phyloP scores from a whole-genome alignment of 257 asterid genomes.

The Oldenlandia corymbosa region DNA sequence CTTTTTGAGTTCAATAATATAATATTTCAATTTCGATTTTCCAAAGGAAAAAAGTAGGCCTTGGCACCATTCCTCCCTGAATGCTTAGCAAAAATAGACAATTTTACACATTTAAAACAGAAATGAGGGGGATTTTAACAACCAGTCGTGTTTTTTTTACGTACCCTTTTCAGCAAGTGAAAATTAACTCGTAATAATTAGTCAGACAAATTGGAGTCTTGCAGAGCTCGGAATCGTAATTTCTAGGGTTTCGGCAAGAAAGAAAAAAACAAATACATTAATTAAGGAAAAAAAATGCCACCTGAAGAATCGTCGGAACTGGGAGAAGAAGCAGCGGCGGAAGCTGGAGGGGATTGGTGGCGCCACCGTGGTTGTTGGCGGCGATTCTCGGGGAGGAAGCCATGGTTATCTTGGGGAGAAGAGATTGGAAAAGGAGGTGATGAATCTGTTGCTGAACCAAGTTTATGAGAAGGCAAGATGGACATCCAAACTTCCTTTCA shows the following conservation, averaged over 20 bases:
- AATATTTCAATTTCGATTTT: background rate
- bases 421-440: slow-evolving; percentile 22
- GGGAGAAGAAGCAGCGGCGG: slow-evolving; percentile 21
- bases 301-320: slow-evolving; percentile 23
- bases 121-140: too few relatives aligned
- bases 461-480: slow-evolving; percentile 67
- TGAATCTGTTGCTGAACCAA: slow-evolving; percentile 45
- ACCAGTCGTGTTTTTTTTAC: too few relatives aligned
- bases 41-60: background rate
- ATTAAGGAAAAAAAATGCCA: slow-evolving; percentile 12
- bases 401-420: slow-evolving; percentile 36
- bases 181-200: too few relatives aligned
- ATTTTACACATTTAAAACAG: too few relatives aligned
- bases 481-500: slow-evolving; percentile 56
- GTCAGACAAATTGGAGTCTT: background rate
- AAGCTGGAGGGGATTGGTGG: slow-evolving; percentile 25
- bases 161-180: too few relatives aligned
- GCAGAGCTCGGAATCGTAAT: background rate
- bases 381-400: slow-evolving; percentile 19
- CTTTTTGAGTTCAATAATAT: background rate
- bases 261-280: background rate
- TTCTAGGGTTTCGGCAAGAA: background rate
- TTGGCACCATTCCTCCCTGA: too few relatives aligned
- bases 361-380: slow-evolving; percentile 16
- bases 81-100: too few relatives aligned